These are phyloP conservation scores for Fusarium sp. DNA, from an alignment of 2,329 filamentous ascomycete genomes.

Conservation along the genomic window DNA sequence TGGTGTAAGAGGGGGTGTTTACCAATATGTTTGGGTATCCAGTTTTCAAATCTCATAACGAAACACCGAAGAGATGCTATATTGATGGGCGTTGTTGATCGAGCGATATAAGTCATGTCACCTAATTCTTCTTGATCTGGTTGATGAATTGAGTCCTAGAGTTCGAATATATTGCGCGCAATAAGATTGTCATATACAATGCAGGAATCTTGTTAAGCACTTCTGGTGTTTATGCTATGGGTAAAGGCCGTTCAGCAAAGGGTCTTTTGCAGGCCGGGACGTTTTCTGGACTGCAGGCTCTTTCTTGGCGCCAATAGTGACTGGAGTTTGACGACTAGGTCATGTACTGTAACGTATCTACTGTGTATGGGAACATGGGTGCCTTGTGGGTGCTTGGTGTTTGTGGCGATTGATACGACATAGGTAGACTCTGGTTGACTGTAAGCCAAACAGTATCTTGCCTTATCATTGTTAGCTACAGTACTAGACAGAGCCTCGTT, in stretches of 20 bases:
- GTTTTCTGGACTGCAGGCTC: background rate
- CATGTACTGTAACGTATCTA: slow-evolving; percentile 2
- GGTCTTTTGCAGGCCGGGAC: background rate
- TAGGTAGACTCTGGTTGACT: too few relatives aligned
- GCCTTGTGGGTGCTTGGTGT: background rate
- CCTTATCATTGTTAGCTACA: too few relatives aligned
- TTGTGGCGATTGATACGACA: background rate
- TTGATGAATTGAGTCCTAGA: background rate
- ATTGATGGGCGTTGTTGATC: slow-evolving; percentile 11
- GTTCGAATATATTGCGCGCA: background rate
- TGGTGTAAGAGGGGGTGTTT: too few relatives aligned
- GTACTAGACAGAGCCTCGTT: slow-evolving; percentile 31
- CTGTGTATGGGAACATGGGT: slow-evolving; percentile 24
- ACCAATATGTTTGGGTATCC: background rate
- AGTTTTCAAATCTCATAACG: slow-evolving; percentile 1
- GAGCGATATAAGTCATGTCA: background rate
- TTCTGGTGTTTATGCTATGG: background rate
- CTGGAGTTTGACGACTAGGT: slow-evolving; percentile 5
- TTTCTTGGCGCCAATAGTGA: slow-evolving; percentile 5
- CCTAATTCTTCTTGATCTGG: background rate
- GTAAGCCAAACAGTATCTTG: too few relatives aligned
- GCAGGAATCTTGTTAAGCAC: slow-evolving; percentile 3
- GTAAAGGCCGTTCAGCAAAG: background rate
- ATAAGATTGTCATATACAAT: slow-evolving; percentile 7
- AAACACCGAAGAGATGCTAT: slow-evolving; percentile 11